A percentile compares a stretch with the other conserved stretches of the same genome.
These are phyloP conservation scores for Trypethelium eluteriae DNA, from an alignment of 495 filamentous ascomycete species.

Conservation along the genomic window DNA sequence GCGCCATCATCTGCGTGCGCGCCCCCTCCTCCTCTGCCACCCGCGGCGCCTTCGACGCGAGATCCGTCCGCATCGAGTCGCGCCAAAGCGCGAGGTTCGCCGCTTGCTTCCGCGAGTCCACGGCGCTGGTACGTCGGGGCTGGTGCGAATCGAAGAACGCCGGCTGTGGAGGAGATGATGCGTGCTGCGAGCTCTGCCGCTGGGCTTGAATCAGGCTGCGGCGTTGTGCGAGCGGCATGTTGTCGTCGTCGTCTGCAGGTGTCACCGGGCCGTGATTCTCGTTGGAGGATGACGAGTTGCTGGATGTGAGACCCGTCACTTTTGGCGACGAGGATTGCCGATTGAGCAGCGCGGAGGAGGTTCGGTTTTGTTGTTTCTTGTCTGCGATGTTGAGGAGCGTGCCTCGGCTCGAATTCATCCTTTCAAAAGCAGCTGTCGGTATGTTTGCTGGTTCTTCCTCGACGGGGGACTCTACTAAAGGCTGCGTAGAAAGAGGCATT, in stretches of 20 bases:
- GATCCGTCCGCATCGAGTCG: slow-evolving; percentile 59
- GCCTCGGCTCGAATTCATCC: background rate
- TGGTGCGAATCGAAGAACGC: slow-evolving; percentile 50
- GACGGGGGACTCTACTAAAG: slow-evolving; percentile 39
- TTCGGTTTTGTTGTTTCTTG: background rate
- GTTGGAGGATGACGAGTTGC: slow-evolving; percentile 12
- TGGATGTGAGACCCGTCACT: slow-evolving; percentile 22
- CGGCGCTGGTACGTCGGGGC: slow-evolving; percentile 40
- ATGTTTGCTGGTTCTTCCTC: slow-evolving; percentile 35
- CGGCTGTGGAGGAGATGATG: slow-evolving; percentile 16
- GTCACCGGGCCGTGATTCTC: slow-evolving; percentile 9
- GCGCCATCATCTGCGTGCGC: slow-evolving; percentile 42
- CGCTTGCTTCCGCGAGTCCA: slow-evolving; percentile 45
- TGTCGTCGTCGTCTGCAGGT: slow-evolving; percentile 47
- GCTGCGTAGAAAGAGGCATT: slow-evolving; percentile 38
- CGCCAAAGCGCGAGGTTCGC: slow-evolving; percentile 69
- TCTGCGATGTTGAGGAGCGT: background rate
- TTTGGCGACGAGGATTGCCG: slow-evolving; percentile 26
- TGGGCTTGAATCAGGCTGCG: slow-evolving; percentile 44
- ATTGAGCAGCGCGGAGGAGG: slow-evolving; percentile 13
- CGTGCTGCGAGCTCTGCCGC: slow-evolving; percentile 16
- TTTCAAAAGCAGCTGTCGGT: background rate
- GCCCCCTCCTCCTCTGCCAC: slow-evolving; percentile 33
- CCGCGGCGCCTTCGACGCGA: slow-evolving; percentile 40
- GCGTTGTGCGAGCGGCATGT: slow-evolving; percentile 68